Percentiles rank a stretch among this genome's conserved stretches.
phyloP scores from a whole-genome alignment of 108 stramenopile species.

The Mediolabrus comicus region DNA sequence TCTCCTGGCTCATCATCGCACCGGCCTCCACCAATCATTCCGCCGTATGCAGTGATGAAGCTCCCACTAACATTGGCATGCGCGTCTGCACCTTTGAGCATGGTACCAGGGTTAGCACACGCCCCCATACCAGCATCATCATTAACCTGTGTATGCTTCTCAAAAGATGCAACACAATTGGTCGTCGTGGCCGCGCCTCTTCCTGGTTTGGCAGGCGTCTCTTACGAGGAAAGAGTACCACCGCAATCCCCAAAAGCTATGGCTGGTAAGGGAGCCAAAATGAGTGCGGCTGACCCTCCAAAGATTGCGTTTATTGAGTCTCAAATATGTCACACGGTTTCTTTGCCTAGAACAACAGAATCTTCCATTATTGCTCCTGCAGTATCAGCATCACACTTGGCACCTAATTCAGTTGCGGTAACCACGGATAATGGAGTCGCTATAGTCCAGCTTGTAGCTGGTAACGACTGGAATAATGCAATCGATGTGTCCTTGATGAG shows the following conservation, averaged over 20 bases:
- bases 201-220: slow-evolving; percentile 1
- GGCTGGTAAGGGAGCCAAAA: not conserved
- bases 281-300: not conserved
- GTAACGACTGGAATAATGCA: slow-evolving; percentile 11
- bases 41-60: slow-evolving; percentile 33
- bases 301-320: slow-evolving; percentile 20
- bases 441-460: slow-evolving; percentile 16
- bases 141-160: slow-evolving; percentile 30
- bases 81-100: not conserved
- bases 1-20: slow-evolving; percentile 2
- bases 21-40: slow-evolving; percentile 40
- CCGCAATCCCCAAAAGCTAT: slow-evolving; percentile 3
- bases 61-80: slow-evolving; percentile 28
- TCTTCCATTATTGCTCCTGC: not conserved
- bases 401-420: slow-evolving; percentile 24
- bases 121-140: slow-evolving; percentile 14
- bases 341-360: slow-evolving; percentile 4
- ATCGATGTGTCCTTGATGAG: not conserved
- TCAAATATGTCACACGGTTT: slow-evolving; percentile 6
- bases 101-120: slow-evolving; percentile 23
- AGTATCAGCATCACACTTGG: slow-evolving; percentile 13
- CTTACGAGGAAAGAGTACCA: slow-evolving; percentile 6
- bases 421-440: slow-evolving; percentile 36
- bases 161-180: slow-evolving; percentile 32
- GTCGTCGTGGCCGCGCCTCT: slow-evolving; percentile 33